A percentile compares a stretch with the other conserved stretches of the same genome.
These are phyloP conservation scores for Elsinoe fawcettii DNA, from an alignment of 2,329 filamentous ascomycete species.

Conservation along the genomic window DNA sequence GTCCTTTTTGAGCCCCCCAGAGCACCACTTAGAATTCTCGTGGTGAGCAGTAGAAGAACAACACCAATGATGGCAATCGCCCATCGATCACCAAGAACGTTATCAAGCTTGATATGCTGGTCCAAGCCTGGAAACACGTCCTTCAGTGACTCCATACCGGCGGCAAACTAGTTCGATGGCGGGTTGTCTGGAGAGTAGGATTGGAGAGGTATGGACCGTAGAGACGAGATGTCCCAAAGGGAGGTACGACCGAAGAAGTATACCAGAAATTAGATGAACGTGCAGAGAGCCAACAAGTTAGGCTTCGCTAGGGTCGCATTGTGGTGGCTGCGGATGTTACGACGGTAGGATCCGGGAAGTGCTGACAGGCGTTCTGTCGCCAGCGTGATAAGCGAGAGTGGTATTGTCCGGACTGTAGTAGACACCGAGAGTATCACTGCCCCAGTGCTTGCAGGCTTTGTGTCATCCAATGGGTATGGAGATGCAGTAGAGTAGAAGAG, in stretches of 20 bases:
- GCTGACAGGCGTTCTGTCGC: neutral
- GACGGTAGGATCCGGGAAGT: neutral
- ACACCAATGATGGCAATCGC: neutral
- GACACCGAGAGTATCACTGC: neutral
- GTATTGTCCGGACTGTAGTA: neutral
- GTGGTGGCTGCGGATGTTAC: conserved; percentile 2
- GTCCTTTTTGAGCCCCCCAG: conserved; percentile 14
- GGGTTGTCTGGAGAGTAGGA: too few relatives aligned
- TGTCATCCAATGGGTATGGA: neutral
- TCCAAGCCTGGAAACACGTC: neutral
- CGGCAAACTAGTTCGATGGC: too few relatives aligned
- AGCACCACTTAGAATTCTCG: conserved; percentile 17
- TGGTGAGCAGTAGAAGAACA: conserved; percentile 13
- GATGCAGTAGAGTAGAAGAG: neutral
- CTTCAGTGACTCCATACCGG: neutral
- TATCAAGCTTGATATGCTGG: neutral
- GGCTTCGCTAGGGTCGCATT: neutral
- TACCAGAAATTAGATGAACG: neutral
- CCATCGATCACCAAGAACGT: neutral
- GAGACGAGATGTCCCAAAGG: neutral
- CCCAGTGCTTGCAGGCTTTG: neutral
- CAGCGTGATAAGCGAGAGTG: neutral
- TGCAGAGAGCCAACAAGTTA: neutral
- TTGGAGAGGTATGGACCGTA: neutral
- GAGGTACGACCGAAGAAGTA: neutral